A percentile compares a stretch with the other conserved stretches of the same genome.
Conservation (phyloP, 163 green algal genomes). For the Scenedesmus sp. region DNA sequence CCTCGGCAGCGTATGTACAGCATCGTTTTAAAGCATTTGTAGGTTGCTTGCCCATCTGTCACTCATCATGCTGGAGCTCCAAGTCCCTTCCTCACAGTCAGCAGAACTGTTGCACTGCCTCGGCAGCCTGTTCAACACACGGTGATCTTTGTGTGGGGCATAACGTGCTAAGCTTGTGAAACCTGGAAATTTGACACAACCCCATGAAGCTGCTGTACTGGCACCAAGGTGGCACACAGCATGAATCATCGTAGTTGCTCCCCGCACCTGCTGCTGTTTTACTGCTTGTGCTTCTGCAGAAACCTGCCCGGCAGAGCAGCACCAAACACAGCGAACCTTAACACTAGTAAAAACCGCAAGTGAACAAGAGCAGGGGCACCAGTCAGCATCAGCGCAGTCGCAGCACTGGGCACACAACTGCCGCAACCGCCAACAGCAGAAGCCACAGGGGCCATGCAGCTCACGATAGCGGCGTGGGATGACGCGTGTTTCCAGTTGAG, state of each 20-base stretch:
- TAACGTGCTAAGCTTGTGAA: too few relatives aligned
- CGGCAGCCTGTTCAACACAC: neutral
- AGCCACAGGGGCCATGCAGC: slow-evolving; percentile 56
- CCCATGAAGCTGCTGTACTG: neutral
- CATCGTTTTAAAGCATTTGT: neutral
- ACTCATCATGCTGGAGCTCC: neutral
- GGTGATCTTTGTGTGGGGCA: too few relatives aligned
- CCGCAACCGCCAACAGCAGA: neutral
- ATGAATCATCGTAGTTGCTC: neutral
- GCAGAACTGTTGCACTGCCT: neutral
- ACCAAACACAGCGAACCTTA: neutral
- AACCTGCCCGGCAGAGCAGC: neutral
- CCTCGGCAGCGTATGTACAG: neutral
- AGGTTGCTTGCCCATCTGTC: neutral
- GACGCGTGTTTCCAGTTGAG: slow-evolving; percentile 70
- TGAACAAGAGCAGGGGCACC: neutral
- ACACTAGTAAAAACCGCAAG: neutral
- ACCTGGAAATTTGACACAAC: neutral
- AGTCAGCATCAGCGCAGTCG: neutral
- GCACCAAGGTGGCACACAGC: neutral
- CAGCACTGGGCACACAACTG: neutral
- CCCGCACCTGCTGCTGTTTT: neutral
- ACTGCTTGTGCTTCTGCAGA: neutral
- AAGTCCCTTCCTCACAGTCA: neutral
- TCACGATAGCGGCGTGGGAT: slow-evolving; percentile 65